Percentiles rank a stretch among this genome's conserved stretches.
These are phyloP conservation scores for Brassica incana DNA, from an alignment of 345 rosid species.

Conservation along the genomic window DNA sequence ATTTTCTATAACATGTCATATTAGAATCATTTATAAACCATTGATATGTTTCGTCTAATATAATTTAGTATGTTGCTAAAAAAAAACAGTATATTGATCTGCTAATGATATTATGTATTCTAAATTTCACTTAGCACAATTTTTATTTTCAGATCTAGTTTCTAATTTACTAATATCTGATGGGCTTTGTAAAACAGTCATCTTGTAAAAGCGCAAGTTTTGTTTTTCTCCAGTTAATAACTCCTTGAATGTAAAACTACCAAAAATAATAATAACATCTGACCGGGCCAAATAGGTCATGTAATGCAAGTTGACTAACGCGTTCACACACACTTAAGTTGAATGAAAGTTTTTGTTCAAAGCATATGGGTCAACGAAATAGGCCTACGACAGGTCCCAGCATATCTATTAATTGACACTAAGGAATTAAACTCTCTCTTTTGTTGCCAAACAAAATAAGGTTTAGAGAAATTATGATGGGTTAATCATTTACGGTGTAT, in stretches of 20 bases:
- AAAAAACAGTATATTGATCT: not conserved
- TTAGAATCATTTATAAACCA: not conserved
- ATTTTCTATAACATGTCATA: not conserved
- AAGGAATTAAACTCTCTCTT: not conserved
- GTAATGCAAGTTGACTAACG: constrained; percentile 10
- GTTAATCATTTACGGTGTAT: too few relatives aligned
- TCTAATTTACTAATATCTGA: not conserved
- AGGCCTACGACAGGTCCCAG: not conserved
- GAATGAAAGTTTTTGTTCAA: not conserved
- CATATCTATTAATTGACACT: constrained; percentile 5
- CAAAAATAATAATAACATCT: not conserved
- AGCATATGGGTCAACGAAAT: not conserved
- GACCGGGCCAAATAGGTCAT: not conserved
- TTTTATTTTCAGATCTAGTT: not conserved
- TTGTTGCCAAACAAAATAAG: not conserved
- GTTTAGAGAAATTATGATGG: constrained; percentile 14
- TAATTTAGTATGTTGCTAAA: not conserved
- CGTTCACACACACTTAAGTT: constrained; percentile 11
- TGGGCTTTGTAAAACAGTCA: not conserved
- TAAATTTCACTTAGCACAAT: not conserved
- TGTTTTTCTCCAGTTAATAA: not conserved
- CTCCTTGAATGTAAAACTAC: not conserved
- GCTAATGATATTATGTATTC: not conserved
- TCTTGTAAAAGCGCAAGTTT: not conserved
- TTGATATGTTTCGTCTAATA: not conserved